phyloP scores from a whole-genome alignment of 768 basidiomycete genomes.

The Leccinum subtestaceum region DNA sequence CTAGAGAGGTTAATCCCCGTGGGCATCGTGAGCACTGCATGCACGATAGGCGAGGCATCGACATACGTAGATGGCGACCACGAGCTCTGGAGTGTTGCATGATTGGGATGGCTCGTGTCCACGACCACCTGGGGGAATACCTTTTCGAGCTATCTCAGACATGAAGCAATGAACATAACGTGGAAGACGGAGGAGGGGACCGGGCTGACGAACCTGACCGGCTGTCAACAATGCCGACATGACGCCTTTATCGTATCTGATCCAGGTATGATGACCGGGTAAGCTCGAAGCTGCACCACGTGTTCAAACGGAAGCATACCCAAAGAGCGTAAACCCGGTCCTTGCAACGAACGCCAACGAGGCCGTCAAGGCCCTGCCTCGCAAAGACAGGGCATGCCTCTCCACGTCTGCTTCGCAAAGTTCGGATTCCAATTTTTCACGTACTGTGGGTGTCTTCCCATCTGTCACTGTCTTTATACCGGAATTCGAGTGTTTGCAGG shows the following conservation, averaged over 20 bases:
- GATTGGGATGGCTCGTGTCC: slow-evolving; percentile 34
- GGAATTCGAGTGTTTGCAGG: neutral
- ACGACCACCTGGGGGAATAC: slow-evolving; percentile 55
- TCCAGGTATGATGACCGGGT: neutral
- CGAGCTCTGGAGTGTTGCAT: slow-evolving; percentile 56
- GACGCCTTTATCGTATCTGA: slow-evolving; percentile 66
- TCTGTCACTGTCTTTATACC: neutral
- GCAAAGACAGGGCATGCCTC: slow-evolving; percentile 14
- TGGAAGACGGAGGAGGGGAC: neutral
- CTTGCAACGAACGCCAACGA: slow-evolving; percentile 56
- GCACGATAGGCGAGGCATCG: neutral
- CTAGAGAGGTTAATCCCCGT: slow-evolving; percentile 26
- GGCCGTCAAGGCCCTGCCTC: slow-evolving; percentile 42
- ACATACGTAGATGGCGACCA: slow-evolving; percentile 57
- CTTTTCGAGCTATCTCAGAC: slow-evolving; percentile 46
- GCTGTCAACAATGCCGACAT: slow-evolving; percentile 66
- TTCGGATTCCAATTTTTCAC: neutral
- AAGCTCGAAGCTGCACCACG: neutral
- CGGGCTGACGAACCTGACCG: slow-evolving; percentile 36
- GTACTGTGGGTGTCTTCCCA: slow-evolving; percentile 6
- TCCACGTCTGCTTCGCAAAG: slow-evolving; percentile 13
- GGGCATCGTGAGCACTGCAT: neutral
- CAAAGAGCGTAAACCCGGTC: slow-evolving; percentile 61
- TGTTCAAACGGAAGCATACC: slow-evolving; percentile 33
- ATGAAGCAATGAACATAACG: neutral